Base-by-base conservation (phyloP, 495 filamentous ascomycete genomes). In the Hypoxylon subgilvum region DNA sequence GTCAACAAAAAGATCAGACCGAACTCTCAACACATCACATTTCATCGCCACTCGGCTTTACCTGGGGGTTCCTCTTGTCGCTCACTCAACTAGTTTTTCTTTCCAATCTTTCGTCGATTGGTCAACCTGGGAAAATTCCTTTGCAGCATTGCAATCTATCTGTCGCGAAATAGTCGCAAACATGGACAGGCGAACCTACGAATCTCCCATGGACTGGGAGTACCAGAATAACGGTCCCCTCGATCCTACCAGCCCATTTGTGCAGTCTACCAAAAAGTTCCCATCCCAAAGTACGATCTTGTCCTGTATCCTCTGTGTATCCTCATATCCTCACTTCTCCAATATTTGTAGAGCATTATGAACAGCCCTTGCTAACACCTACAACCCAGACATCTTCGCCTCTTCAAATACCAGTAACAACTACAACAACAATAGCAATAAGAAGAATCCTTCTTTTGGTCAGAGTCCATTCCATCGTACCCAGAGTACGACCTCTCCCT, bases 141-240 rank as follows among this genome's bases (percentile, higher is more conserved):
- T n/a, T n/a, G n/a, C n/a, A n/a, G n/a, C n/a, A 49, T 12, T 19
- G 16, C 31, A 27, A 13, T 13, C 5, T 30, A 30, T 21, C 8
- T 45, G 23, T 18, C 9, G 23, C 31, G 31, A 4, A 12, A 34
- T 4, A 38, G 9, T n/a, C 23, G 34, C 14, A 38, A 17, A 35
- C 35, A 79, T 81, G 77, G 69, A 75, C 6, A 69, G 72, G 31
- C 72, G 78, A 56, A 75, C 68, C 0, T 73, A 65, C 34, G 78
- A 79, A 45, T 69, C 74, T 52, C 74, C 68, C 38, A 81, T 81
- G 78, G 78, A 81, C 46, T 81, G 77, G 76, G 75, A 81, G 46
- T 78, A 77, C 67, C 69, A 78, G 53, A 66, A 66, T 36, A 30
- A 68, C 36, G 76, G 68, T 2, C 74, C 76, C 0, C 63, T 81